phyloP scores from a whole-genome alignment of 1,284 basidiomycete species.

The Puccinia hordei region DNA sequence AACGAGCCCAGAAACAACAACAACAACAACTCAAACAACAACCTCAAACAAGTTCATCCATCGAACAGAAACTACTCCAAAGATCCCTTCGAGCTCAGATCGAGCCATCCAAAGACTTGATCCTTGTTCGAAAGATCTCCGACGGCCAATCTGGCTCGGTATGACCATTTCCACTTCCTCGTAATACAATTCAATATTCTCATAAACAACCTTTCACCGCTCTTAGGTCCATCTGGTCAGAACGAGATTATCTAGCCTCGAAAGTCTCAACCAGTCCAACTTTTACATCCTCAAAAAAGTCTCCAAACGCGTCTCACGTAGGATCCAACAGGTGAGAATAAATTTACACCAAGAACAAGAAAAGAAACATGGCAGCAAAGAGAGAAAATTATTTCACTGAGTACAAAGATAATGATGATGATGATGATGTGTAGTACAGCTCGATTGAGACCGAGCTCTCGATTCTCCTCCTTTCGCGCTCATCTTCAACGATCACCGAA shows the following conservation, averaged over 20 bases:
- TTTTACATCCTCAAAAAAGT: slow-evolving; percentile 31
- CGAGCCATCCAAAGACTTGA: not conserved
- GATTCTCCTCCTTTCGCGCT: slow-evolving; percentile 10
- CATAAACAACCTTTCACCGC: not conserved
- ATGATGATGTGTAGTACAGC: not conserved
- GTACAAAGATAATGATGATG: not conserved
- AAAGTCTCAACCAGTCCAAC: slow-evolving; percentile 25
- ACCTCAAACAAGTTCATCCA: slow-evolving; percentile 61
- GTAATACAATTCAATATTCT: no score
- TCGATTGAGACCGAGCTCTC: slow-evolving; percentile 23
- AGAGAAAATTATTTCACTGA: no score
- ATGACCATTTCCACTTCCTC: slow-evolving; percentile 56
- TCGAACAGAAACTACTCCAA: slow-evolving; percentile 38
- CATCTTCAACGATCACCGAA: slow-evolving; percentile 58
- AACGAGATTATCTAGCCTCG: slow-evolving; percentile 20
- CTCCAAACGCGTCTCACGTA: not conserved
- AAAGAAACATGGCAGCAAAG: no score
- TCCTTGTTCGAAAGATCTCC: slow-evolving; percentile 9
- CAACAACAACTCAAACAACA: no score
- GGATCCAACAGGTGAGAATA: slow-evolving; percentile 18
- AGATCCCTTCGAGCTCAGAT: not conserved
- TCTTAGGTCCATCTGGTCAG: slow-evolving; percentile 25
- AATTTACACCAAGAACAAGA: no score
- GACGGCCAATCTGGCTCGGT: slow-evolving; percentile 2
- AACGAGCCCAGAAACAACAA: slow-evolving; percentile 61